Conservation (phyloP, 202 grass and related monocot genomes). For the Saccharum hybrid region DNA sequence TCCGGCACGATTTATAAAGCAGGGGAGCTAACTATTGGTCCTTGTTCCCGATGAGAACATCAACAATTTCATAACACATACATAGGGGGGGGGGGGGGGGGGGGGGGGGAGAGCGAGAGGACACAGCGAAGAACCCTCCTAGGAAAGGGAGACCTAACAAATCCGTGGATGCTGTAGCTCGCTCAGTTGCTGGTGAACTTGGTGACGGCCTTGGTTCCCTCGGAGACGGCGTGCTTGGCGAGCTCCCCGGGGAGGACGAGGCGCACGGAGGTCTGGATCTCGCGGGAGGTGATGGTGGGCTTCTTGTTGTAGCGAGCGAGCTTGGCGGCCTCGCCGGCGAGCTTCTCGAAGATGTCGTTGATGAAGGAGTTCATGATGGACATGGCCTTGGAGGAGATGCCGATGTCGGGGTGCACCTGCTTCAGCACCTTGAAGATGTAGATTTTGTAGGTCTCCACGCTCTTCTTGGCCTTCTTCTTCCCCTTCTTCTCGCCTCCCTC, state of each 20-base stretch:
- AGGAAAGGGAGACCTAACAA: too few relatives aligned
- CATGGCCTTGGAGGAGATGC: slow-evolving; percentile 83
- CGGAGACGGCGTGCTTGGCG: slow-evolving; percentile 69
- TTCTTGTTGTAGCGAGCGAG: slow-evolving; percentile 83
- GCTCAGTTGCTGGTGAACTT: slow-evolving; percentile 68
- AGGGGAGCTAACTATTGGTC: background rate
- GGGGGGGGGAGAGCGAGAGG: background rate
- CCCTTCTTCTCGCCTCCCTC: slow-evolving; percentile 65
- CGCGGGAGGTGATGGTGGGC: slow-evolving; percentile 72
- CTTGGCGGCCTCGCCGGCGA: slow-evolving; percentile 53
- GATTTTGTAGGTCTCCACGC: slow-evolving; percentile 80
- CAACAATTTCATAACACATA: background rate
- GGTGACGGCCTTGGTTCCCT: slow-evolving; percentile 77
- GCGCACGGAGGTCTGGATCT: slow-evolving; percentile 77
- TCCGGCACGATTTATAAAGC: slow-evolving; percentile 32
- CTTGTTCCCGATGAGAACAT: background rate
- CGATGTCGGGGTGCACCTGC: slow-evolving; percentile 76
- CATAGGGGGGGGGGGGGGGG: too few relatives aligned
- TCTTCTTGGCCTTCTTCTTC: slow-evolving; percentile 71
- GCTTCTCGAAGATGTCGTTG: slow-evolving; percentile 74
- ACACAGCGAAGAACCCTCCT: background rate
- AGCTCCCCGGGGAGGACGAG: slow-evolving; percentile 75
- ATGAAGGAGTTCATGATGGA: slow-evolving; percentile 91
- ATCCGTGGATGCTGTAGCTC: background rate
- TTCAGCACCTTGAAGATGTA: slow-evolving; percentile 88